These are phyloP conservation scores for Alternaria alternata DNA, from an alignment of 2,329 filamentous ascomycete species.

Conservation along the genomic window DNA sequence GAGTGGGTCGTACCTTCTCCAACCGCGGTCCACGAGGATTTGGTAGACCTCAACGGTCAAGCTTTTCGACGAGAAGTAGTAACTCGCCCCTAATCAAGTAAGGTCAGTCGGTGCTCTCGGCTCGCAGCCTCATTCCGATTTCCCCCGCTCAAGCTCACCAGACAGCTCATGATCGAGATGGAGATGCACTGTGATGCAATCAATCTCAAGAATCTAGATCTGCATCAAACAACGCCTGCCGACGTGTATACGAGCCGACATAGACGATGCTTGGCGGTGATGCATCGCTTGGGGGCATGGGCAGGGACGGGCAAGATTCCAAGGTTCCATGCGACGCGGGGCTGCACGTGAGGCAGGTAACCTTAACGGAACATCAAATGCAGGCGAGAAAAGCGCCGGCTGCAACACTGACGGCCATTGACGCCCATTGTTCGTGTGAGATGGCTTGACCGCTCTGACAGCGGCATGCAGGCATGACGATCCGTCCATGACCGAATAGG, in stretches of 20 bases:
- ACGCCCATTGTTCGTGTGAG: slow-evolving; percentile 8
- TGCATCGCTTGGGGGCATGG: slow-evolving; percentile 18
- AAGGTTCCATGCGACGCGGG: slow-evolving; percentile 25
- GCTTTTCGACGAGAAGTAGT: slow-evolving; percentile 70
- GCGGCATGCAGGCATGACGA: slow-evolving; percentile 32
- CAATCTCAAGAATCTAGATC: neutral
- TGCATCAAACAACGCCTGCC: neutral
- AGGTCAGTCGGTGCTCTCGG: slow-evolving; percentile 28
- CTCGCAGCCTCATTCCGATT: slow-evolving; percentile 15
- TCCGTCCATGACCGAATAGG: slow-evolving; percentile 13
- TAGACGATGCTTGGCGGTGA: slow-evolving; percentile 26
- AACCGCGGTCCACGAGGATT: slow-evolving; percentile 74
- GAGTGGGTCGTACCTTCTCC: slow-evolving; percentile 68
- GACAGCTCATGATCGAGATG: neutral
- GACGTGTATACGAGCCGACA: slow-evolving; percentile 7
- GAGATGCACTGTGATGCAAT: slow-evolving; percentile 1
- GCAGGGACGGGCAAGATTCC: slow-evolving; percentile 10
- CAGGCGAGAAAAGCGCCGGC: slow-evolving; percentile 17
- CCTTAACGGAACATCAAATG: slow-evolving; percentile 40
- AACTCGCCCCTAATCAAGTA: slow-evolving; percentile 70
- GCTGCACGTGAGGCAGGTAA: slow-evolving; percentile 35
- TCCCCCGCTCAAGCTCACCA: slow-evolving; percentile 8
- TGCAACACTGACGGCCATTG: slow-evolving; percentile 14
- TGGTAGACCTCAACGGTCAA: slow-evolving; percentile 75
- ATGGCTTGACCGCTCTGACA: slow-evolving; percentile 20